Evolutionary conservation across 192 early-diverging fungal species (phyloP).

Genomic region (Chytriomyces confervae): DNA sequence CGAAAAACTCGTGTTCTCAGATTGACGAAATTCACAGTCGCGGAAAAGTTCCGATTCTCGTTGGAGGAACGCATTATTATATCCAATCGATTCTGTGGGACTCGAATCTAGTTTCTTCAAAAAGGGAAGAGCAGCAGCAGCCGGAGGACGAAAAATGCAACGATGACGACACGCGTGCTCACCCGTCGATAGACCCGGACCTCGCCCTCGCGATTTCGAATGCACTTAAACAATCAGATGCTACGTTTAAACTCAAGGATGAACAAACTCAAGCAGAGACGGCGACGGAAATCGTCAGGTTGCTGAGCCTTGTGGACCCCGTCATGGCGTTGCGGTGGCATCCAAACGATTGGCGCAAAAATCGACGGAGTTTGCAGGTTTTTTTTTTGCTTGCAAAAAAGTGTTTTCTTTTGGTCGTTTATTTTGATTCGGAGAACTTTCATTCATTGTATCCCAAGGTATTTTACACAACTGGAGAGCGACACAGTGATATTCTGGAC

Average conservation of each 20-base stretch:
- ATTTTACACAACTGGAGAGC: conserved; percentile 71
- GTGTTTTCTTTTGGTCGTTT: not conserved
- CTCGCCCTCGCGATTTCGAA: conserved; percentile 26
- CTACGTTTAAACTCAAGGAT: conserved; percentile 6
- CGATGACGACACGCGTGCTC: not conserved
- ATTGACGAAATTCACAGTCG: conserved; percentile 80
- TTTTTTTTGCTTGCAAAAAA: not conserved
- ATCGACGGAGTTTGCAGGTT: conserved; percentile 87
- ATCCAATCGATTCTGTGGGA: conserved; percentile 88
- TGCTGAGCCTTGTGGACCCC: conserved; percentile 77
- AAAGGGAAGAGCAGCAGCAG: not conserved
- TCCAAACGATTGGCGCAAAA: conserved; percentile 82
- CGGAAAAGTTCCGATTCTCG: conserved; percentile 79
- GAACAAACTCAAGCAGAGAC: not conserved
- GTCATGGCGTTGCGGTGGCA: conserved; percentile 91
- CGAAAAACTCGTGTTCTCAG: conserved; percentile 38
- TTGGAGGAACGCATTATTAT: conserved; percentile 98
- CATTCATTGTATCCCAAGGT: conserved; percentile 45
- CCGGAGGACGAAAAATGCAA: conserved; percentile 21
- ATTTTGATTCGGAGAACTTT: not conserved
- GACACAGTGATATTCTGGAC: conserved; percentile 76
- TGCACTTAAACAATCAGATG: conserved; percentile 33
- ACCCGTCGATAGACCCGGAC: conserved; percentile 25
- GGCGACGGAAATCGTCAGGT: conserved; percentile 41
- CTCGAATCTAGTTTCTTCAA: conserved; percentile 58